Percentiles rank a stretch among this genome's conserved stretches.
phyloP scores from a whole-genome alignment of 2,329 filamentous ascomycete species.

The Alternaria solani region DNA sequence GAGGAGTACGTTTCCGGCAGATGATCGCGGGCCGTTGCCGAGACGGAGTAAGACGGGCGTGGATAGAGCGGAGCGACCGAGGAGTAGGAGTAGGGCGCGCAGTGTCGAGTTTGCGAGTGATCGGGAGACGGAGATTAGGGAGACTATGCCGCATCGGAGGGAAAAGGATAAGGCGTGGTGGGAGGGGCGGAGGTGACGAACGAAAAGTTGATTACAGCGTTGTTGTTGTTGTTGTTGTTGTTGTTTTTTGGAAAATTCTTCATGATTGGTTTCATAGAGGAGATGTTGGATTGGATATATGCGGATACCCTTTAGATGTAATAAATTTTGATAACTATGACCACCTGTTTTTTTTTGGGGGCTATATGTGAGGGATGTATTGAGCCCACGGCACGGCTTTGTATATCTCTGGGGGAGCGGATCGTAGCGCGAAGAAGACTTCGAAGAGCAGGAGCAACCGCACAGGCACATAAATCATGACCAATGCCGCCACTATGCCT shows the following conservation, averaged over 20 bases:
- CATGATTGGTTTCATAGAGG: constrained; percentile 1
- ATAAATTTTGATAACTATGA: constrained; percentile 1
- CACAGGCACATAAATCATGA: no score
- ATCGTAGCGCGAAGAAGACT: background rate
- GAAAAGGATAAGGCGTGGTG: constrained; percentile 48
- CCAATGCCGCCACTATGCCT: no score
- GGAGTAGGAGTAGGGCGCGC: constrained; percentile 31
- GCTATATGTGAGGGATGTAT: background rate
- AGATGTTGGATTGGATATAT: constrained; percentile 15
- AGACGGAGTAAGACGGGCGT: constrained; percentile 16
- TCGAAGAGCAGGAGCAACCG: background rate
- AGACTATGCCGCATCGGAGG: constrained; percentile 45
- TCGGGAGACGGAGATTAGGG: constrained; percentile 43
- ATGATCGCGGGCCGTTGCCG: constrained; percentile 15
- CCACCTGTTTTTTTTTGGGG: background rate
- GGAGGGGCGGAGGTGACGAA: constrained; percentile 33
- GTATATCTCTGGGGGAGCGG: background rate
- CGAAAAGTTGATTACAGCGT: background rate
- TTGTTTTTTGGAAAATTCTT: background rate
- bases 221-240: no score
- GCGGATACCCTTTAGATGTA: constrained; percentile 20
- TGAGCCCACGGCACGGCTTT: background rate
- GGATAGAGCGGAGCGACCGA: constrained; percentile 18
- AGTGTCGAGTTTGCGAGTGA: constrained; percentile 39
- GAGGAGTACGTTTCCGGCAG: constrained; percentile 30